Conservation (phyloP, 2,329 filamentous ascomycete genomes). For the Fusarium compactum region DNA sequence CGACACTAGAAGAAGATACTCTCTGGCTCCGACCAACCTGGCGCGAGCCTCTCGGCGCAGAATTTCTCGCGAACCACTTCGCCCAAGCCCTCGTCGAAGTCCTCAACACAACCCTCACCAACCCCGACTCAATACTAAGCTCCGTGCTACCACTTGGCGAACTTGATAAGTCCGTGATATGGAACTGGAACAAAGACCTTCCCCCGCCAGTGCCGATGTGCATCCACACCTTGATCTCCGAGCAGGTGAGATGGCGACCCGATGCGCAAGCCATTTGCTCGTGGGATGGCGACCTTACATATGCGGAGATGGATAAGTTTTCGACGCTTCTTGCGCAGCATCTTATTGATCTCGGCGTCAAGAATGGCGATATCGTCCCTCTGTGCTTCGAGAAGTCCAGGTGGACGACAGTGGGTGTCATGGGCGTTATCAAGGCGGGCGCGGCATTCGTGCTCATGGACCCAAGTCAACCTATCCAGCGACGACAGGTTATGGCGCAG, state of each 20-base stretch:
- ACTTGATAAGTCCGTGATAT: conserved; percentile 41
- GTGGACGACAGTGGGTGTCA: conserved; percentile 48
- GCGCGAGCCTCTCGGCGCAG: conserved; percentile 44
- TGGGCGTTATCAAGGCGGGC: conserved; percentile 51
- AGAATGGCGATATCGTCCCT: conserved; percentile 46
- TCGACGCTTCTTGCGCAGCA: conserved; percentile 45
- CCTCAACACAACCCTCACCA: conserved; percentile 41
- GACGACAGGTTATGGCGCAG: conserved; percentile 41
- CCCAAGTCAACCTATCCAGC: conserved; percentile 42
- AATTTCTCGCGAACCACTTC: conserved; percentile 44
- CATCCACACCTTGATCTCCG: conserved; percentile 44
- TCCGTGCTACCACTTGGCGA: conserved; percentile 39
- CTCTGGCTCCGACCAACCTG: conserved; percentile 41
- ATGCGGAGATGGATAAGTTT: conserved; percentile 41
- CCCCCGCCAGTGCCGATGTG: conserved; percentile 32
- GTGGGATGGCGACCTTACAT: conserved; percentile 51
- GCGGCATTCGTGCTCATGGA: conserved; percentile 52
- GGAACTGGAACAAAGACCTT: conserved; percentile 44
- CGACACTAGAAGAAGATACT: conserved; percentile 27
- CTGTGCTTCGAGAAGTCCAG: conserved; percentile 51
- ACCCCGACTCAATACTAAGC: conserved; percentile 15
- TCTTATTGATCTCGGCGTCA: conserved; percentile 41
- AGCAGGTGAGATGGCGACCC: conserved; percentile 42
- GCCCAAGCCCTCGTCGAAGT: conserved; percentile 39
- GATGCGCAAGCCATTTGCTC: conserved; percentile 47